These are phyloP conservation scores for Thielaviopsis cerberus DNA, from an alignment of 2,329 filamentous ascomycete genomes.

Conservation along the genomic window DNA sequence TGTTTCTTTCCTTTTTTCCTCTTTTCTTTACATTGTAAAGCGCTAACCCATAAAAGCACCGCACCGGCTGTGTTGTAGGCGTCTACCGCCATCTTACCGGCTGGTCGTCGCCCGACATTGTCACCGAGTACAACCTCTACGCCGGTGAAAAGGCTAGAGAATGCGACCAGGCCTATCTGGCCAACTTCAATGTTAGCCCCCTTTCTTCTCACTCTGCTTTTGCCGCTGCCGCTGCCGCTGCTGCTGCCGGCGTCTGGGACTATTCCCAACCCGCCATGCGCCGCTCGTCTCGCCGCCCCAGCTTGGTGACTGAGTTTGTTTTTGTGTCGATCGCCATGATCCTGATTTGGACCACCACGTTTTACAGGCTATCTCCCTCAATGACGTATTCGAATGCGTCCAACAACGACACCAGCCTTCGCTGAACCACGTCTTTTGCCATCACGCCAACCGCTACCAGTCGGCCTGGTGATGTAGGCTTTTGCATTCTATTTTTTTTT, in stretches of 20 bases:
- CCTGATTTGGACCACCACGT: slow-evolving; percentile 9
- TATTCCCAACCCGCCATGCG: slow-evolving; percentile 12
- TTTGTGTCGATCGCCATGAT: slow-evolving; percentile 6
- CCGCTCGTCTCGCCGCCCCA: neutral
- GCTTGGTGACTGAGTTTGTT: neutral
- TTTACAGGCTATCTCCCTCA: slow-evolving; percentile 2
- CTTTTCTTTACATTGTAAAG: neutral
- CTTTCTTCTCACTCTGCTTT: neutral
- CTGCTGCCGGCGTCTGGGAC: neutral
- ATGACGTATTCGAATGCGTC: neutral
- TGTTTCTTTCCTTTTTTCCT: slow-evolving; percentile 12
- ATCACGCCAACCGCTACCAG: neutral
- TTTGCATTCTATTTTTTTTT: neutral
- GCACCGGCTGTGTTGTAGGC: slow-evolving; percentile 76
- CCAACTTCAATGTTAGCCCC: slow-evolving; percentile 24
- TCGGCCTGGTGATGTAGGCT: neutral
- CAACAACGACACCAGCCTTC: neutral
- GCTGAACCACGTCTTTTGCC: neutral
- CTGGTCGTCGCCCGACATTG: slow-evolving; percentile 41
- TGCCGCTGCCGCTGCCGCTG: neutral
- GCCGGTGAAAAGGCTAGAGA: slow-evolving; percentile 41
- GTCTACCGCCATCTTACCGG: slow-evolving; percentile 56
- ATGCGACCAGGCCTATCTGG: slow-evolving; percentile 40
- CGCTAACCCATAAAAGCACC: slow-evolving; percentile 35
- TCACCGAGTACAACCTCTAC: slow-evolving; percentile 57